phyloP scores from a whole-genome alignment of 306 rosid genomes.

The Begonia peltatifolia region DNA sequence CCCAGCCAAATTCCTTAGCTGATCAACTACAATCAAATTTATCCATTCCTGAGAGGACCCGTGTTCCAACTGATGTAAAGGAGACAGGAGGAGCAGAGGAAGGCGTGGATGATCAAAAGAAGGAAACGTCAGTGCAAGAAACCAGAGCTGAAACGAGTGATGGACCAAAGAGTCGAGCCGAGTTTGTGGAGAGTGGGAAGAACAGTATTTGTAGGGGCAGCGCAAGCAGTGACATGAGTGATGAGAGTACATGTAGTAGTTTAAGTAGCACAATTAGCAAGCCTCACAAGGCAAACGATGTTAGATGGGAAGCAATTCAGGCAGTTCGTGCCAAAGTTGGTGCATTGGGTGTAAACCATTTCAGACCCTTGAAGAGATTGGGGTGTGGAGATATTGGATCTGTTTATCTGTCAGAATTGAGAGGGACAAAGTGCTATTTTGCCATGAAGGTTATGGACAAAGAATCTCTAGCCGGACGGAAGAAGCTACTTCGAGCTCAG shows the following conservation, averaged over 20 bases:
- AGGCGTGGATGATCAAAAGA: constrained; percentile 14
- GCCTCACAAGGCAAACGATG: constrained; percentile 45
- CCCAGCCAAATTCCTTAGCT: constrained; percentile 15
- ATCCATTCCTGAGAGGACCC: constrained; percentile 16
- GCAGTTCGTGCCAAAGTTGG: constrained; percentile 33
- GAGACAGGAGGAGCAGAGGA: not conserved
- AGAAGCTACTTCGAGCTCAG: constrained; percentile 44
- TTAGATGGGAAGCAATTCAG: constrained; percentile 42
- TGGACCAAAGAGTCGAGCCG: constrained; percentile 22
- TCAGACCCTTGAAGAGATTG: constrained; percentile 36
- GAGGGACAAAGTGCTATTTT: constrained; percentile 38
- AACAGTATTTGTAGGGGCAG: constrained; percentile 47
- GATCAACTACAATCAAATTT: constrained; percentile 15
- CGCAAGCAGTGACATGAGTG: constrained; percentile 40
- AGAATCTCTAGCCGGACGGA: constrained; percentile 32
- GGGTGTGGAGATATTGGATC: constrained; percentile 51
- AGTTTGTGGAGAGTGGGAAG: constrained; percentile 38
- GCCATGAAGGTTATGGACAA: constrained; percentile 51
- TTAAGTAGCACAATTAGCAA: constrained; percentile 37
- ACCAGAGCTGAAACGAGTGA: constrained; percentile 16
- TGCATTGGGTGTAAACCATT: constrained; percentile 30
- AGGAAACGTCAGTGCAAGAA: constrained; percentile 11
- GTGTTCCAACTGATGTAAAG: constrained; percentile 1
- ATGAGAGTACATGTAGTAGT: constrained; percentile 46
- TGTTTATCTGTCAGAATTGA: constrained; percentile 37